phyloP scores from a whole-genome alignment of 768 basidiomycete species.

The Rhodotorula sphaerocarpa region DNA sequence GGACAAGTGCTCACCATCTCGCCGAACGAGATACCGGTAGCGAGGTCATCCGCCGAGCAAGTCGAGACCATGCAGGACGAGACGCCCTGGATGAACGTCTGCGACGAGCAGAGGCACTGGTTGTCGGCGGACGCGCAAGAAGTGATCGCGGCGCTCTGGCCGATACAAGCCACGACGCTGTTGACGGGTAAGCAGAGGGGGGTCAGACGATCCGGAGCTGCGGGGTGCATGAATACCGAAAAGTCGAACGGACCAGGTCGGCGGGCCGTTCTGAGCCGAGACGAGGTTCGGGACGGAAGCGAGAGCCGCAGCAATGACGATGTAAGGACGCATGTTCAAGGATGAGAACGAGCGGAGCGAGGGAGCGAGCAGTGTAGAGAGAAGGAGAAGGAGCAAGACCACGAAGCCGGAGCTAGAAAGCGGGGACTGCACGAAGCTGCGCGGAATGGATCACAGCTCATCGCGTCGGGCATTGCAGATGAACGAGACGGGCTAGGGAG shows the following conservation, averaged over 20 bases:
- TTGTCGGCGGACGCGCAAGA: slow-evolving; percentile 17
- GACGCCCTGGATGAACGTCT: slow-evolving; percentile 15
- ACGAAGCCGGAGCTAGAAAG: not conserved
- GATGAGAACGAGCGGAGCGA: not conserved
- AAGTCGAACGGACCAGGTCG: slow-evolving; percentile 6
- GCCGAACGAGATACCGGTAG: slow-evolving; percentile 7
- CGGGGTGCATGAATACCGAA: no score
- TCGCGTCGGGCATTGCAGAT: no score
- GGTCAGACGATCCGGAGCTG: not conserved
- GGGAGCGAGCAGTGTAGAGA: not conserved
- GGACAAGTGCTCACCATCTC: slow-evolving; percentile 8
- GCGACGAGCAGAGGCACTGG: slow-evolving; percentile 16
- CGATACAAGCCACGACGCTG: slow-evolving; percentile 25
- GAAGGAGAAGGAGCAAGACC: not conserved
- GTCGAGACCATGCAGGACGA: slow-evolving; percentile 8
- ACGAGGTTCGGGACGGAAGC: slow-evolving; percentile 10
- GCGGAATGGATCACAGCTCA: not conserved
- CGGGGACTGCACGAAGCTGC: not conserved
- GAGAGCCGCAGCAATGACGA: slow-evolving; percentile 16
- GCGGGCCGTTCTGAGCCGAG: slow-evolving; percentile 11
- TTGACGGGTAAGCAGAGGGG: no score
- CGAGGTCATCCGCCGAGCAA: not conserved
- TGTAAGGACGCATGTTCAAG: slow-evolving; percentile 18
- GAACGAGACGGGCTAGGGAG: not conserved
- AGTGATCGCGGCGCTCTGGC: not conserved